These are phyloP conservation scores for Petrea volubilis DNA, from an alignment of 257 asterid species.

Conservation along the genomic window DNA sequence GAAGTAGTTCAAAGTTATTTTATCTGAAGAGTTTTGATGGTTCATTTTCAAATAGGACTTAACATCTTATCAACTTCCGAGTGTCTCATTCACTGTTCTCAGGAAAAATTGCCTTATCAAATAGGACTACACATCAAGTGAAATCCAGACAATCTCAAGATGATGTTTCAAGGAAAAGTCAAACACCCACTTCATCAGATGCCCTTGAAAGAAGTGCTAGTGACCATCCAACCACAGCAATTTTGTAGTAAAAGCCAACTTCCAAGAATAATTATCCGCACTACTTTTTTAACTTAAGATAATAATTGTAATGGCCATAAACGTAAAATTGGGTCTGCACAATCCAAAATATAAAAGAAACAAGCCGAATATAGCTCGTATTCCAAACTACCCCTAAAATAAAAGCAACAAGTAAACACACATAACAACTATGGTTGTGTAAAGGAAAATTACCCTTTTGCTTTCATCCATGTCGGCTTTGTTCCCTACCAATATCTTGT, in stretches of 20 bases:
- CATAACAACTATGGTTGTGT: neutral
- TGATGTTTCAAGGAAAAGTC: neutral
- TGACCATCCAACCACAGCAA: neutral
- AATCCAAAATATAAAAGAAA: neutral
- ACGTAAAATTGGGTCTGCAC: neutral
- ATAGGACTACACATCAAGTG: neutral
- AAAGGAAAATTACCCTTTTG: slow-evolving; percentile 46
- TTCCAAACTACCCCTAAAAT: neutral
- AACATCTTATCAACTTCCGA: neutral
- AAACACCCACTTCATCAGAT: neutral
- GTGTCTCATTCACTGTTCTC: neutral
- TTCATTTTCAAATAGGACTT: neutral
- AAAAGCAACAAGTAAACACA: neutral
- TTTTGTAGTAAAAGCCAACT: neutral
- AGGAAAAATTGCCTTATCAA: neutral
- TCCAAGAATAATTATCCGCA: neutral
- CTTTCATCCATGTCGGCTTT: slow-evolving; percentile 68
- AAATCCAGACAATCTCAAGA: neutral
- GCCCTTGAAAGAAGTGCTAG: neutral
- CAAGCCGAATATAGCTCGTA: neutral
- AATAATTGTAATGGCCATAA: neutral
- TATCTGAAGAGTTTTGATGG: neutral
- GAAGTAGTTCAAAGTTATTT: neutral
- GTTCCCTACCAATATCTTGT: slow-evolving; percentile 59
- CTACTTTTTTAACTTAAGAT: neutral